A percentile compares a stretch with the other conserved stretches of the same genome.
Evolutionary conservation across 2,329 filamentous ascomycete species (phyloP).

Genomic region (Fusarium sp.): DNA sequence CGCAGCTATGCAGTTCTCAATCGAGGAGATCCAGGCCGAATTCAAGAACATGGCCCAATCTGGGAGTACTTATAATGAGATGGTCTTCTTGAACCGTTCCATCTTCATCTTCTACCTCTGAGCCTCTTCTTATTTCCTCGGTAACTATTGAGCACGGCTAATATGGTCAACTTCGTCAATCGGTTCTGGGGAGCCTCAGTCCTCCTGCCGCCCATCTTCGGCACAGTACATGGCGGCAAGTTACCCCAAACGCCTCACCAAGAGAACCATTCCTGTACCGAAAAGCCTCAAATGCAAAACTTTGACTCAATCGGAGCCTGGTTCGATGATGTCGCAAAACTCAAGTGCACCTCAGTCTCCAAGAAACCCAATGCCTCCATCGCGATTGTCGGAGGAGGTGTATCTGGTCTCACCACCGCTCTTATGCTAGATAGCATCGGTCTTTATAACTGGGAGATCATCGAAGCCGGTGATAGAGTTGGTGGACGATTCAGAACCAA

Average conservation of each 20-base stretch:
- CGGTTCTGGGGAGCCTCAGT: not conserved
- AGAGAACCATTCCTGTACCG: fast-evolving
- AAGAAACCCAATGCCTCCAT: slow-evolving; percentile 49
- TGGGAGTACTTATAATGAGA: not conserved
- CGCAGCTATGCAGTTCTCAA: fast-evolving
- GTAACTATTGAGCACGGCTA: no score
- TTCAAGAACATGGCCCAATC: not conserved
- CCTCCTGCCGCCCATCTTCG: not conserved
- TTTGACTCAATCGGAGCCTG: slow-evolving; percentile 25
- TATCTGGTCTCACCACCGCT: slow-evolving; percentile 73
- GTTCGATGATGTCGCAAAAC: slow-evolving; percentile 12
- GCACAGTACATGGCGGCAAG: not conserved
- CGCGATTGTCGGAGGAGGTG: slow-evolving; percentile 74
- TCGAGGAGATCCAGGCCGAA: not conserved
- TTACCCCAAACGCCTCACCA: not conserved
- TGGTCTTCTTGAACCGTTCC: not conserved
- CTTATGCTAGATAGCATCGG: slow-evolving; percentile 64
- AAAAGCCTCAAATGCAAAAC: not conserved
- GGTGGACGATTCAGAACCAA: slow-evolving; percentile 74
- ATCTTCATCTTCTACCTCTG: fast-evolving
- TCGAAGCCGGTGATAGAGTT: slow-evolving; percentile 70
- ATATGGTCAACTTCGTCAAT: not conserved
- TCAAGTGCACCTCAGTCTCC: not conserved
- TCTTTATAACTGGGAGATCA: slow-evolving; percentile 70
- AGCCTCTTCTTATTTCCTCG: no score